Base-by-base conservation (phyloP, 2,329 filamentous ascomycete genomes). In the Colletotrichum siamense region DNA sequence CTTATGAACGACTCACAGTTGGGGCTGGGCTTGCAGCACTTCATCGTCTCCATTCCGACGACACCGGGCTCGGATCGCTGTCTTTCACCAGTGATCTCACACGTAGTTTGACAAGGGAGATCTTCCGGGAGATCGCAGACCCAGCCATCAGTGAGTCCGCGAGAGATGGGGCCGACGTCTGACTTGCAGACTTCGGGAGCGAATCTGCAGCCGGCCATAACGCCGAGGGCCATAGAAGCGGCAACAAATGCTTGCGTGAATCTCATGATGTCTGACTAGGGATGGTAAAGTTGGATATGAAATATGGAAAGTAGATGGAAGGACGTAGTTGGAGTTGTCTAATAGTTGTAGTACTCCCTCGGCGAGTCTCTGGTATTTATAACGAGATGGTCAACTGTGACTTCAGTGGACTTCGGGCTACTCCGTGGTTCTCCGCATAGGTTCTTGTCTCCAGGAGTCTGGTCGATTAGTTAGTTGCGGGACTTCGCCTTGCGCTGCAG, bases 331-430 rank as follows among this genome's bases (percentile, higher is more conserved):
- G 44, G 44, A 12, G 10, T 6, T 49, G n/a, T 12, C 3, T 12
- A 5, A 1, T 22, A 3, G 10, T 0, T 13, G 6, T 3, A 7
- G 18, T 12, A 8, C 6, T 49, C 44, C 10, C n/a, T 5, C 8
- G 6, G n/a, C 10, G n/a, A 49, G n/a, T 12, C n/a, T 49, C n/a
- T 49, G 44, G n/a, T 49, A 49, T 49, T 49, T 49, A 49, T 49
- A 22, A 22, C 44, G 44, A 49, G 10, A 49, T 12, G 16, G 0
- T 22, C 44, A 49, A 13, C 3, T 22, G 12, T 12, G 2, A 49
- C 3, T 22, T 22, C n/a, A 22, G 3, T 3, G n/a, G 44, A 49
- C 10, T 22, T n/a, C n/a, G n/a, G 44, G 4, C 44, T 49, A 49
- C 10, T 49, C 44, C 44, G 44, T 22, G n/a, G n/a, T 3, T 0